Base-by-base conservation (phyloP, 306 rosid species). In the Glycine latifolia region DNA sequence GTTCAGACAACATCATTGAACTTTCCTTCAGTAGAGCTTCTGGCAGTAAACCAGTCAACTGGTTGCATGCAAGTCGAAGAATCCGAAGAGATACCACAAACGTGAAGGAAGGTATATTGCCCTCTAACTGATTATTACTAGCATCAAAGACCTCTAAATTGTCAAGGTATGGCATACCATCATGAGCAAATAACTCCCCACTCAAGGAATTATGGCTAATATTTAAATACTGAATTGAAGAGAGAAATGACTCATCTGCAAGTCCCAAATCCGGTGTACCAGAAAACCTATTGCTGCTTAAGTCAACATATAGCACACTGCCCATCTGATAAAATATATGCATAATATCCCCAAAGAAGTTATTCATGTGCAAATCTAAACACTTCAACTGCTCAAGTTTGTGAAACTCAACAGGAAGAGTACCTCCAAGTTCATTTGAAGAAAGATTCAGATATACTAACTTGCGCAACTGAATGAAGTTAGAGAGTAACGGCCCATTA, bases 91-190 rank as follows among this genome's bases (percentile, higher is more conserved):
- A 93, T 73, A 93, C 90, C 8, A 91, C 90, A 31, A 93, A 90
- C 7, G 86, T 74, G 84, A 93, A 90, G 85, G 92, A 80, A 75
- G 97, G 96, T 76, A 93, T 85, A 61, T 65, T 72, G 39, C 96
- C 96, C 63, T 47, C 91, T 74, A 93, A 71, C 81, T 82, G 88
- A 84, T 93, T 93, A 81, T 81, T 62, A 83, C 91, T 90, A 71
- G 91, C 96, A 91, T 93, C 97, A 44, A 93, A 86, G 17, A 91
- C 88, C 87, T 87, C 94, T 87, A 93, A 90, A 83, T 79, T 90
- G 81, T 93, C 97, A 67, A 93, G 91, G 81, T 88, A 93, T 26
- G 97, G 90, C 88, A 91, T 86, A 63, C 94, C 97, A 87, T 91
- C 96, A 73, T 93, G 96, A 67, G 85, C 87, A 86, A 93, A 93